These are phyloP conservation scores for Penicillium sp. DNA, from an alignment of 2,329 filamentous ascomycete genomes.

Conservation along the genomic window DNA sequence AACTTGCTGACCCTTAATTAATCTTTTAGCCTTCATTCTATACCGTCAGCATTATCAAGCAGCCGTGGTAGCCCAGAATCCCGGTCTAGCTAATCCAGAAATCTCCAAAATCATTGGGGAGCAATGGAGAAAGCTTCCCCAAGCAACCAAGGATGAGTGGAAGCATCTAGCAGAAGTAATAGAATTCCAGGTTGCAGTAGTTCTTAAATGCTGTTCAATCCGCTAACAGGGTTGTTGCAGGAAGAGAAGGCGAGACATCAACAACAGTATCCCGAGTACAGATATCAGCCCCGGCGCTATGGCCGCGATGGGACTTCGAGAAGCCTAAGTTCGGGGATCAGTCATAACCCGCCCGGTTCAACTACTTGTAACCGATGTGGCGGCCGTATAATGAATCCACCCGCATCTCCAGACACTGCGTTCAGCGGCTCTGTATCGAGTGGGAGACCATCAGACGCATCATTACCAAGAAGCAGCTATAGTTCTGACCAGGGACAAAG, in stretches of 20 bases:
- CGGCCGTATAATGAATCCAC: slow-evolving; percentile 54
- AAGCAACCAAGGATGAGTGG: slow-evolving; percentile 81
- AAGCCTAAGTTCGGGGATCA: slow-evolving; percentile 39
- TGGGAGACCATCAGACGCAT: slow-evolving; percentile 35
- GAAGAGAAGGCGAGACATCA: slow-evolving; percentile 90
- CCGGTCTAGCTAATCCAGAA: slow-evolving; percentile 90
- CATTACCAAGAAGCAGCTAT: slow-evolving; percentile 29
- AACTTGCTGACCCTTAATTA: neutral
- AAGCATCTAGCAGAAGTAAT: slow-evolving; percentile 81
- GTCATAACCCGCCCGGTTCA: slow-evolving; percentile 42
- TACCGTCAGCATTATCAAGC: slow-evolving; percentile 94
- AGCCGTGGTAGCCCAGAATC: slow-evolving; percentile 77
- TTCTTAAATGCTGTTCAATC: neutral
- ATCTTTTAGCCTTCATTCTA: slow-evolving; percentile 87
- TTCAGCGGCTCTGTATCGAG: slow-evolving; percentile 39
- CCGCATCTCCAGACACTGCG: slow-evolving; percentile 47
- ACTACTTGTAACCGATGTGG: slow-evolving; percentile 51
- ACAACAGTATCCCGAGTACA: slow-evolving; percentile 88
- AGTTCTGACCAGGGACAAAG: slow-evolving; percentile 29
- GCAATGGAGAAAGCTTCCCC: slow-evolving; percentile 81
- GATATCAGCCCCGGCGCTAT: slow-evolving; percentile 83
- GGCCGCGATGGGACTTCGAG: slow-evolving; percentile 58
- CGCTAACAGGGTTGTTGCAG: slow-evolving; percentile 43
- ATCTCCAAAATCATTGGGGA: slow-evolving; percentile 97
- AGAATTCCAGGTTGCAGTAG: neutral